phyloP scores from a whole-genome alignment of 2,329 filamentous ascomycete species.

The Didymella exigua region DNA sequence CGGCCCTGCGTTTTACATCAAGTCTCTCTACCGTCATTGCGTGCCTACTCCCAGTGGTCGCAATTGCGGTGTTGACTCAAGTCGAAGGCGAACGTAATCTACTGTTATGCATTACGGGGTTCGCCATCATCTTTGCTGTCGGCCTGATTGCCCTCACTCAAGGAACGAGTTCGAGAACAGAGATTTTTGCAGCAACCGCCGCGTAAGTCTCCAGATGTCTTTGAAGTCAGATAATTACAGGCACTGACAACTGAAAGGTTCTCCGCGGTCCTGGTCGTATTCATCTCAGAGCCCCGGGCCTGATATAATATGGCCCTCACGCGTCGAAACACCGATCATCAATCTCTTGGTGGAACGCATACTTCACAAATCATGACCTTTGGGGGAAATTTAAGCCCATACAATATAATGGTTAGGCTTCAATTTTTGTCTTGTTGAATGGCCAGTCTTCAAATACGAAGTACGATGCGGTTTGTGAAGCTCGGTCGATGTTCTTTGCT shows the following conservation, averaged over 20 bases:
- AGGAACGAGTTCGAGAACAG: conserved; percentile 13
- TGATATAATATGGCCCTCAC: not conserved
- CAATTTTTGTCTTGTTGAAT: no score
- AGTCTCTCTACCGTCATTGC: not conserved
- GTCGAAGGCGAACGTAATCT: not conserved
- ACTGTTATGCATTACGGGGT: not conserved
- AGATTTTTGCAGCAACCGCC: conserved; percentile 22
- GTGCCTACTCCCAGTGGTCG: not conserved
- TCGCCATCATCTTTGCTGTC: conserved; percentile 1
- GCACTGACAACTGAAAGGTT: not conserved
- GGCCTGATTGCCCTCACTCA: conserved; percentile 15
- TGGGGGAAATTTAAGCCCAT: no score
- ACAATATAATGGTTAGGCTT: no score
- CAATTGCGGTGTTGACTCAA: conserved; percentile 1
- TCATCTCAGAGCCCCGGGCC: not conserved
- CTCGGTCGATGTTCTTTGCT: no score
- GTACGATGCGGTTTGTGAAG: no score
- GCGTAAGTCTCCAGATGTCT: conserved; percentile 10
- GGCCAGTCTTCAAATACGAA: no score
- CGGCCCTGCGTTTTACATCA: not conserved
- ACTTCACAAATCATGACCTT: no score
- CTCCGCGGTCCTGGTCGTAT: conserved; percentile 3
- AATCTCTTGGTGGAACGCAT: not conserved
- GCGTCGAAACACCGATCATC: not conserved
- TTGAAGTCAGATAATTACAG: not conserved